Evolutionary conservation across 257 asterid genomes (phyloP).

Genomic region (Eucommia ulmoides): DNA sequence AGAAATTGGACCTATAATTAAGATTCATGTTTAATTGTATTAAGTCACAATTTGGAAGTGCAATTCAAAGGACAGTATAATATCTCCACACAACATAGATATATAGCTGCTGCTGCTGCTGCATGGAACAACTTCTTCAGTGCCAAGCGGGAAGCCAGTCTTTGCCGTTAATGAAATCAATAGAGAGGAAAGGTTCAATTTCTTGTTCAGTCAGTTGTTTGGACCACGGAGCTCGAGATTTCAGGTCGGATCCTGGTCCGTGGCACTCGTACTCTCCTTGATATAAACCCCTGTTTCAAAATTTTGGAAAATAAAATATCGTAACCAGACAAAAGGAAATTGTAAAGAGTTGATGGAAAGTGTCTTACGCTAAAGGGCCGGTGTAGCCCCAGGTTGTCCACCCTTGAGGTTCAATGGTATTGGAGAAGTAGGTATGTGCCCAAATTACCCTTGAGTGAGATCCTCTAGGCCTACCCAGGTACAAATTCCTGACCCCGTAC

Average conservation of each 20-base stretch:
- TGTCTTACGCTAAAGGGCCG: constrained; percentile 42
- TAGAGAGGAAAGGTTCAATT: constrained; percentile 31
- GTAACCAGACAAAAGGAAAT: too few relatives aligned
- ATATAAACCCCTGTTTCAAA: constrained; percentile 39
- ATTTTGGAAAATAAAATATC: too few relatives aligned
- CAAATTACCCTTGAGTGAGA: constrained; percentile 57
- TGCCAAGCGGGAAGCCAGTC: constrained; percentile 68
- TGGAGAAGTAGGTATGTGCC: constrained; percentile 62
- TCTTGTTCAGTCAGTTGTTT: constrained; percentile 54
- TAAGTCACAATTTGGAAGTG: too few relatives aligned
- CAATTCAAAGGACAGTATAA: too few relatives aligned
- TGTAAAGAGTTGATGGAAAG: too few relatives aligned
- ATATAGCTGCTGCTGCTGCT: too few relatives aligned
- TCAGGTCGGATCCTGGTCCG: constrained; percentile 55
- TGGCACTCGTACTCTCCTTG: constrained; percentile 60
- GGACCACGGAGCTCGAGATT: constrained; percentile 53
- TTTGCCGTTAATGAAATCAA: constrained; percentile 53
- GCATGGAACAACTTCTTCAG: too few relatives aligned
- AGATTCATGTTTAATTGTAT: too few relatives aligned
- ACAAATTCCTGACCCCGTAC: constrained; percentile 50
- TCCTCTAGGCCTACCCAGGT: constrained; percentile 65
- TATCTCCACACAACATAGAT: too few relatives aligned
- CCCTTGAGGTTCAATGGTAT: constrained; percentile 43
- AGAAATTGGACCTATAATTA: too few relatives aligned
- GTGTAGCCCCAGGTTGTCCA: constrained; percentile 58